Evolutionary conservation across 2,329 filamentous ascomycete species (phyloP).

Genomic region (Alternaria brassicae): DNA sequence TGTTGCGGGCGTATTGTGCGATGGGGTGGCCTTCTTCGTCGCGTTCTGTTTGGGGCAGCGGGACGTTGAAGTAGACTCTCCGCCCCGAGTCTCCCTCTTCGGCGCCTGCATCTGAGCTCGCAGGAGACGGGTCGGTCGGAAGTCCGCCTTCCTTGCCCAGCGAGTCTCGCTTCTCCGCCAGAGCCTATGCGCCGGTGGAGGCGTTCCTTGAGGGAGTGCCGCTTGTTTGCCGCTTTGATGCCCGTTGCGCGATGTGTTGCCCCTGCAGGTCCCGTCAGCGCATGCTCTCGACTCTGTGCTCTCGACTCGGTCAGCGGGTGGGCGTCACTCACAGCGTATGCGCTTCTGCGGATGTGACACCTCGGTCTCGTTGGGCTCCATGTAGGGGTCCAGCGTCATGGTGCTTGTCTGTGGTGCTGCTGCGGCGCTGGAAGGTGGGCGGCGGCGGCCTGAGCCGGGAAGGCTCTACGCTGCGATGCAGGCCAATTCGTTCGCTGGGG

Average conservation of each 20-base stretch:
- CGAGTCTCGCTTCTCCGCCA: constrained; percentile 67
- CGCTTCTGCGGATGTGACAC: constrained; percentile 72
- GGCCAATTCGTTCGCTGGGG: constrained; percentile 40
- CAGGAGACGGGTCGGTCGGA: constrained; percentile 53
- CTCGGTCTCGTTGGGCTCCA: constrained; percentile 55
- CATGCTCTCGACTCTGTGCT: not conserved
- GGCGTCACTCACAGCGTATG: constrained; percentile 67
- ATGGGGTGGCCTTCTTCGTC: constrained; percentile 81
- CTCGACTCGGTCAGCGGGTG: constrained; percentile 1
- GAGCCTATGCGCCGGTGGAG: constrained; percentile 67
- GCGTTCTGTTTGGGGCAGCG: constrained; percentile 74
- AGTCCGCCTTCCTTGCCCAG: constrained; percentile 46
- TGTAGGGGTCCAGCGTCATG: constrained; percentile 25
- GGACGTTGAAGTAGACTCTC: constrained; percentile 83
- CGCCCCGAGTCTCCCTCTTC: constrained; percentile 54
- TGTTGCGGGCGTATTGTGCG: constrained; percentile 81
- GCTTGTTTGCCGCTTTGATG: constrained; percentile 77
- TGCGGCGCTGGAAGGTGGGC: constrained; percentile 32
- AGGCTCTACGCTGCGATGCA: constrained; percentile 39
- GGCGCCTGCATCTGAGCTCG: constrained; percentile 50
- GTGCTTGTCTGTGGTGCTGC: constrained; percentile 30
- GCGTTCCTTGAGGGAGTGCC: constrained; percentile 80
- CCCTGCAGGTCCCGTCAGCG: constrained; percentile 55
- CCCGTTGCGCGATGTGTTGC: constrained; percentile 88
- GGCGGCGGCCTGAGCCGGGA: constrained; percentile 49